Base-by-base conservation (phyloP, 2,329 filamentous ascomycete species). In the Ilyonectria robusta region DNA sequence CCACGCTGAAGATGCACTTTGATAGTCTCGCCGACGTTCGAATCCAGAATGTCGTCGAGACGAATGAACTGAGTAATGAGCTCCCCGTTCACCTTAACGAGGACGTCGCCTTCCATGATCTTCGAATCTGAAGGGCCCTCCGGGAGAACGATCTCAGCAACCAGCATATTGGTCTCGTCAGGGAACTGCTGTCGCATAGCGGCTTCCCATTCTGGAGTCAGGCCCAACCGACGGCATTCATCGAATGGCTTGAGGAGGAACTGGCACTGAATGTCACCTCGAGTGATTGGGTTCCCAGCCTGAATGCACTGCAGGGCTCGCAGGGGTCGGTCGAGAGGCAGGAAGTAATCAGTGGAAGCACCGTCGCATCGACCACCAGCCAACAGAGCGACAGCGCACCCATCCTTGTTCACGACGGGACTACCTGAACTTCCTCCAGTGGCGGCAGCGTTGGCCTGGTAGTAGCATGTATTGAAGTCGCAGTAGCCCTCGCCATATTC, bases 401-500 rank as follows among this genome's bases (percentile, higher is more conserved):
- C 96, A 80, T 97, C 94, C 67, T 97, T 93, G 81, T 98, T 97
- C 68, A 99, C 95, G 1, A 99, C 96, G 0, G 96, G 96, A 90
- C 93, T 97, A 69, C 96, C 96, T n/a, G 96, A 99, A 84, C 94
- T 97, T 72, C 96, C 96, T 72, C 96, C 96, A 80, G 95, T 98
- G 3, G 96, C 97, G 5, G 96, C 95, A 4, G 96, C 97, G 15
- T 97, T 97, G 70, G 97, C 96, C 83, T 99, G 96, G 76, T 98
- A 98, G 85, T 99, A 99, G 80, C 97, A 91, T 56, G 89, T 92
- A 80, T 92, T 99, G 88, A 99, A 99, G 79, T 99, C 96, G 81
- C 95, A 96, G 81, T 99, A 99, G 31, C 96, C 96, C 70, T 98
- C 96, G 62, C 95, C 95, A 75, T 99, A 98, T 77, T 99, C 96